A percentile compares a stretch with the other conserved stretches of the same genome.
Conservation (phyloP, 331 rosid species). For the Rosa hybrid region DNA sequence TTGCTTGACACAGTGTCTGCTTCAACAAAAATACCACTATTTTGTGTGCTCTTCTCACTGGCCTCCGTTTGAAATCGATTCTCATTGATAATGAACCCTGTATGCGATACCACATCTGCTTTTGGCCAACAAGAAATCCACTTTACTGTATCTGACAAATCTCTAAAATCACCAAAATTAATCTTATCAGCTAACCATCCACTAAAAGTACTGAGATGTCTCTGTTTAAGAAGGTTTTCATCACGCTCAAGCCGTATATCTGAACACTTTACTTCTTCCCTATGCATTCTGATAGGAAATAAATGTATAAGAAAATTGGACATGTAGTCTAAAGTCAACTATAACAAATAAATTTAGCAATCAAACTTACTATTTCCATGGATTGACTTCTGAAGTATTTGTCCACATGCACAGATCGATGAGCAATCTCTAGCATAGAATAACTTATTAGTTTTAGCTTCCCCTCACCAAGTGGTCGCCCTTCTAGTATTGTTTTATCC, state of each 20-base stretch:
- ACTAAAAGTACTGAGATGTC: neutral
- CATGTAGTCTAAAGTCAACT: too few species aligned
- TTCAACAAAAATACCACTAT: slow-evolving; percentile 4
- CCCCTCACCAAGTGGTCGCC: neutral
- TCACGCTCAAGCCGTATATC: neutral
- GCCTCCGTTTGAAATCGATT: neutral
- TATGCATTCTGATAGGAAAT: neutral
- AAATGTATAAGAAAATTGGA: neutral
- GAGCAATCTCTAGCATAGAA: neutral
- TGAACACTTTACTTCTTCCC: neutral
- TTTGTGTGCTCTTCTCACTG: neutral
- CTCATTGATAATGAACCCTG: neutral
- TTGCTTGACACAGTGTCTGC: neutral
- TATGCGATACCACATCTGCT: neutral
- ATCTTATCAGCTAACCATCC: neutral
- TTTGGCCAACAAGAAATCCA: neutral
- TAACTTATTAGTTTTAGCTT: neutral
- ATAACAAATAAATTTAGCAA: neutral
- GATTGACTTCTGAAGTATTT: neutral
- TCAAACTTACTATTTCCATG: neutral
- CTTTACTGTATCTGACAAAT: neutral
- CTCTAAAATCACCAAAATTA: neutral
- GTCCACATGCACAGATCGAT: neutral
- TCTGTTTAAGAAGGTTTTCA: neutral
- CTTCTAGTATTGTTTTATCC: neutral